These are phyloP conservation scores for Rhododendron ovatum DNA, from an alignment of 148 eudicot genomes.

Conservation along the genomic window DNA sequence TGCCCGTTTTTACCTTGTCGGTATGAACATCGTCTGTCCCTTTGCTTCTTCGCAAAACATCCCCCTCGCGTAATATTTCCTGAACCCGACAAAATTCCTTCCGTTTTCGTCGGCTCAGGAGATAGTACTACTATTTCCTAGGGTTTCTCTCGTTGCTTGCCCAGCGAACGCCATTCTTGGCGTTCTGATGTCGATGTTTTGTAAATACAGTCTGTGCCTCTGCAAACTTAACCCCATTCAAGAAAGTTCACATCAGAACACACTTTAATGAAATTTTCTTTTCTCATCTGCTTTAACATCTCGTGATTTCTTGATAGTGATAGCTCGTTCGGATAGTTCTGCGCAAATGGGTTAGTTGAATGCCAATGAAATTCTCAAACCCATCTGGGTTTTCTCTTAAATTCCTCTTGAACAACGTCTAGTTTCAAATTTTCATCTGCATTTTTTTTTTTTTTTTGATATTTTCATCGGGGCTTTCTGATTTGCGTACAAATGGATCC, in stretches of 20 bases:
- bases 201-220: neutral
- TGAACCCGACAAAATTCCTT: neutral
- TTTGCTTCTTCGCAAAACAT: too few species aligned
- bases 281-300: neutral
- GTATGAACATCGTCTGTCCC: too few species aligned
- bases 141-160: neutral
- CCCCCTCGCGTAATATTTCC: neutral
- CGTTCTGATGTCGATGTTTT: neutral
- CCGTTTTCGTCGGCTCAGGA: neutral
- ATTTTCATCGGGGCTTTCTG: neutral
- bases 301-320: neutral
- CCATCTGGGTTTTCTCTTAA: neutral
- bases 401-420: neutral
- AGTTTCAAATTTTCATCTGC: neutral
- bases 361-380: neutral
- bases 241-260: neutral
- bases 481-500: neutral
- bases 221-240: neutral
- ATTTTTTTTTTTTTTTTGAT: neutral
- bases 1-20: too few species aligned
- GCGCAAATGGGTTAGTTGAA: neutral
- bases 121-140: neutral
- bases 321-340: neutral
- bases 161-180: neutral
- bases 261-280: neutral